Percentiles rank a stretch among this genome's conserved stretches.
phyloP scores from a whole-genome alignment of 257 asterid species.

The Petunia secreta region DNA sequence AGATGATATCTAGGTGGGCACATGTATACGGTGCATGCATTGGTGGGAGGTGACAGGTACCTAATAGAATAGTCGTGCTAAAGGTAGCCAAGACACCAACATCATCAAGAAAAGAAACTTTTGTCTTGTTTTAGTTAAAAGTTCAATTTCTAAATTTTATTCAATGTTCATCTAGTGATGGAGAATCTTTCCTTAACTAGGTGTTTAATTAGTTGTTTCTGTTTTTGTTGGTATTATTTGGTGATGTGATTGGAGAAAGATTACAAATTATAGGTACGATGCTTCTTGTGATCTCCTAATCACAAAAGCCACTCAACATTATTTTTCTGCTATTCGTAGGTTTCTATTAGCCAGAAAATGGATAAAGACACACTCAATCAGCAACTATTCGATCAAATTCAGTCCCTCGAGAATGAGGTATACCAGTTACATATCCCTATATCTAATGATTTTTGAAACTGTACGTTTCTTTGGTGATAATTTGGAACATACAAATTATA shows the following conservation, averaged over 20 bases:
- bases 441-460: neutral
- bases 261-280: neutral
- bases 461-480: too few species aligned
- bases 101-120: too few species aligned
- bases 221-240: neutral
- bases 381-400: neutral
- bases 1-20: too few species aligned
- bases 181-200: neutral
- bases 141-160: too few species aligned
- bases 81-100: too few species aligned
- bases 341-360: neutral
- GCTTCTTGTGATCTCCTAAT: neutral
- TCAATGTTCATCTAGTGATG: neutral
- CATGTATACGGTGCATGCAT: too few species aligned
- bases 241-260: neutral
- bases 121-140: too few species aligned
- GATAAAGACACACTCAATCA: neutral
- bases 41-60: too few species aligned
- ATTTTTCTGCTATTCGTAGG: neutral
- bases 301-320: neutral
- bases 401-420: conserved; percentile 18
- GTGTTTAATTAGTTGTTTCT: neutral
- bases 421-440: neutral
- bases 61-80: too few species aligned
- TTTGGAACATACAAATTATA: too few species aligned